phyloP scores from a whole-genome alignment of 805 yeast species.

The Saturnispora gosingensis region DNA sequence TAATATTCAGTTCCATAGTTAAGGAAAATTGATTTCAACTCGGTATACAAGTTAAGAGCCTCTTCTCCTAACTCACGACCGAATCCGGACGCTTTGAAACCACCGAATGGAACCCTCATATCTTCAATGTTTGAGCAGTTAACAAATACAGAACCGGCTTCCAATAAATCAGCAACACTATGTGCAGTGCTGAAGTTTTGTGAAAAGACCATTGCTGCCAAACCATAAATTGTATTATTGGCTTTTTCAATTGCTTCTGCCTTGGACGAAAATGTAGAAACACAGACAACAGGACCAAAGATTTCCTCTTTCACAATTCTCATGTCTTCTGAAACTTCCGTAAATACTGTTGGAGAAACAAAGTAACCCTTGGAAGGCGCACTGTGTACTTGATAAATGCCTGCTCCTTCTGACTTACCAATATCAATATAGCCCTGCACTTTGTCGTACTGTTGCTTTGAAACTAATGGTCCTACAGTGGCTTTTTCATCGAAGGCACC shows the following conservation, averaged over 20 bases:
- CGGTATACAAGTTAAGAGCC: constrained; percentile 63
- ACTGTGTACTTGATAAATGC: constrained; percentile 33
- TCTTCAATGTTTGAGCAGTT: constrained; percentile 62
- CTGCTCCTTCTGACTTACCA: constrained; percentile 44
- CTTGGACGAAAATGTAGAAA: constrained; percentile 55
- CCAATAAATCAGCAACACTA: constrained; percentile 33
- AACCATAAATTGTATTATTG: constrained; percentile 66
- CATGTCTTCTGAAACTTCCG: constrained; percentile 58
- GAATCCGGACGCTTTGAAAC: constrained; percentile 68
- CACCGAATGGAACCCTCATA: constrained; percentile 68
- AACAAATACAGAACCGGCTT: constrained; percentile 63
- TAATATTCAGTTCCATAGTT: constrained; percentile 33
- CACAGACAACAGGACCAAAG: constrained; percentile 77
- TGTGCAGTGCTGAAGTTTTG: constrained; percentile 58
- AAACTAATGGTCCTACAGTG: constrained; percentile 56
- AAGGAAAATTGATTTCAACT: constrained; percentile 58
- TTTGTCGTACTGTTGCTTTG: constrained; percentile 47
- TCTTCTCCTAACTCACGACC: constrained; percentile 77
- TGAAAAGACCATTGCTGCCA: constrained; percentile 77
- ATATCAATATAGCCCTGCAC: constrained; percentile 35
- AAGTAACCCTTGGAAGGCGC: constrained; percentile 49
- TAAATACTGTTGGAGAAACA: constrained; percentile 68
- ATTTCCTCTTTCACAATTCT: constrained; percentile 70
- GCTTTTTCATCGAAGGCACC: constrained; percentile 38
- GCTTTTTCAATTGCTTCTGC: constrained; percentile 64